These are phyloP conservation scores for Entomortierella parvispora DNA, from an alignment of 192 early-diverging fungal genomes.

Conservation along the genomic window DNA sequence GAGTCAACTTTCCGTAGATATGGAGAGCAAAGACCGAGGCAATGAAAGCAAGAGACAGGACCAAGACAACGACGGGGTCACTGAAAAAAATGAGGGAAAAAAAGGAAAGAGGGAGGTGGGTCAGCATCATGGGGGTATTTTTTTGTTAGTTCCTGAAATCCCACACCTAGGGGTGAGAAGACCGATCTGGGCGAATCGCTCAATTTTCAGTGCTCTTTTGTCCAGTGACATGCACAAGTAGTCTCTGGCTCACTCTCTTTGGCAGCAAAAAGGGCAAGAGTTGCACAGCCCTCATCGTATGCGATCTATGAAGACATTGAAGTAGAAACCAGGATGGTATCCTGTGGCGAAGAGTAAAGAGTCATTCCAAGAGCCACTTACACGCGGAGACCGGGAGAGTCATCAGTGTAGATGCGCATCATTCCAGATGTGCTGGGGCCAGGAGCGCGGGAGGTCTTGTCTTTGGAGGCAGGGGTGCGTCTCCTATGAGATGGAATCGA, in stretches of 20 bases:
- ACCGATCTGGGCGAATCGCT: too few species aligned
- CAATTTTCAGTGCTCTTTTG: too few species aligned
- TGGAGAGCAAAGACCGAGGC: conserved; percentile 98
- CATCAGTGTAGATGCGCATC: conserved; percentile 89
- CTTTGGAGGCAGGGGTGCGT: conserved; percentile 57
- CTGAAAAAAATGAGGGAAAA: conserved; percentile 41
- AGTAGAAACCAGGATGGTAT: background rate
- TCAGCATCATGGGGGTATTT: background rate
- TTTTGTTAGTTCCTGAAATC: background rate
- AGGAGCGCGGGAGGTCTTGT: conserved; percentile 58
- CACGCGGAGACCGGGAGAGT: conserved; percentile 86
- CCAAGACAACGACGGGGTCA: conserved; percentile 98
- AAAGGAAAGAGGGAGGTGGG: background rate
- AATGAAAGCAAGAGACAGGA: conserved; percentile 95
- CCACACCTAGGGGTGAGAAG: background rate
- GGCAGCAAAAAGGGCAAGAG: background rate
- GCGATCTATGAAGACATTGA: background rate
- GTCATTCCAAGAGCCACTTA: conserved; percentile 44
- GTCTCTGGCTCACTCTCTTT: too few species aligned
- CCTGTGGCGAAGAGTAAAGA: background rate
- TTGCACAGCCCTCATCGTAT: too few species aligned
- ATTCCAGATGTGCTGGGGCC: conserved; percentile 81
- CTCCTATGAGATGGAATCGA: conserved; percentile 44
- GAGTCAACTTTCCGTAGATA: conserved; percentile 90
- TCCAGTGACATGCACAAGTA: too few species aligned